Conservation (phyloP, 2,329 filamentous ascomycete species). For the Tolypocladium pustulatum region DNA sequence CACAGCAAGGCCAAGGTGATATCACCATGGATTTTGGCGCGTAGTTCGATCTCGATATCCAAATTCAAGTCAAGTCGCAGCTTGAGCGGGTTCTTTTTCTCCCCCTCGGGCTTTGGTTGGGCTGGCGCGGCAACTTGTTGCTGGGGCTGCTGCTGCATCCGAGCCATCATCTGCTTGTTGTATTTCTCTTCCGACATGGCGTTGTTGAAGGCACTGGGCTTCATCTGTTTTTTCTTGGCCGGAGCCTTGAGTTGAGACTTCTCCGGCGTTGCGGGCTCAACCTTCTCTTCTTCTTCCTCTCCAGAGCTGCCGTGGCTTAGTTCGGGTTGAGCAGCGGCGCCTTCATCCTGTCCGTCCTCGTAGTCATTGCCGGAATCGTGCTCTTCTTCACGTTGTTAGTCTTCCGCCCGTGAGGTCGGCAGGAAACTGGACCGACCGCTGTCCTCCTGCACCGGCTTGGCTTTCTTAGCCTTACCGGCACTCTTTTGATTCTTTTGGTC, state of each 20-base stretch:
- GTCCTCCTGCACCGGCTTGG: not conserved
- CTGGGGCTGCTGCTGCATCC: slow-evolving; percentile 16
- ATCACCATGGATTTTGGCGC: slow-evolving; percentile 71
- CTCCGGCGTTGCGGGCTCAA: slow-evolving; percentile 1
- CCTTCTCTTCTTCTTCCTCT: slow-evolving; percentile 10
- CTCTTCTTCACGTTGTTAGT: too few relatives aligned
- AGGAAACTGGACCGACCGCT: not conserved
- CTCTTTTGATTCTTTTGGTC: too few relatives aligned
- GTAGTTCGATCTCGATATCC: slow-evolving; percentile 70
- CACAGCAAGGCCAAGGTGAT: slow-evolving; percentile 64
- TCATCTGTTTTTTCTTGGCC: slow-evolving; percentile 3
- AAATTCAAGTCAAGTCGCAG: slow-evolving; percentile 61
- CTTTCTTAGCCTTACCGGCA: not conserved
- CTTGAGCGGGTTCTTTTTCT: slow-evolving; percentile 52
- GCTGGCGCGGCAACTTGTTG: slow-evolving; percentile 10
- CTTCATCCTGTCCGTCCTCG: slow-evolving; percentile 5
- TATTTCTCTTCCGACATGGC: slow-evolving; percentile 5
- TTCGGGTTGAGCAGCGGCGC: slow-evolving; percentile 3
- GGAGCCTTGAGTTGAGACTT: not conserved
- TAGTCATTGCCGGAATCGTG: slow-evolving; percentile 2
- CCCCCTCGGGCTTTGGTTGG: slow-evolving; percentile 11
- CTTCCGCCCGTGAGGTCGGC: too few relatives aligned
- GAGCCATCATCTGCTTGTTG: slow-evolving; percentile 11
- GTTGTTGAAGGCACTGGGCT: not conserved
- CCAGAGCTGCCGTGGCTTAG: slow-evolving; percentile 2